Evolutionary conservation across 257 asterid species (phyloP), one percentile per base, ranked within the genome.

Genomic region (Henckelia pumila): DNA sequence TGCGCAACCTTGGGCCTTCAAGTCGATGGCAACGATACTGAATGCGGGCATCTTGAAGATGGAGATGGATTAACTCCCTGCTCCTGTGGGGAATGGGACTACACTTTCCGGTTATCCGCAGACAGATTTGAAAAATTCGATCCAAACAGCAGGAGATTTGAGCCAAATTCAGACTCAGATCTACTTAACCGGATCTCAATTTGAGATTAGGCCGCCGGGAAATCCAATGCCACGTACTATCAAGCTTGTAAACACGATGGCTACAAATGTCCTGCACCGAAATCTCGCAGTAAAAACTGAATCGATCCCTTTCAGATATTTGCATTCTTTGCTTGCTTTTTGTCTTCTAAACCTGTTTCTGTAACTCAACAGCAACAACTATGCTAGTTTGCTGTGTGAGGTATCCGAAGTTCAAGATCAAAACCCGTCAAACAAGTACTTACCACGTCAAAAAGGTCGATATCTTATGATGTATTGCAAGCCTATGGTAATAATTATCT

Each of bases 181-280:
- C n/a, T n/a, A n/a, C n/a, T n/a, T n/a, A n/a, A n/a, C n/a, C n/a
- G n/a, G n/a, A n/a, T n/a, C n/a, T n/a, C n/a, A n/a, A n/a, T n/a
- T n/a, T n/a, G n/a, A n/a, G n/a, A n/a, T n/a, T n/a, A n/a, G n/a
- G n/a, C n/a, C n/a, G n/a, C n/a, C n/a, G n/a, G n/a, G n/a, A n/a
- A n/a, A n/a, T n/a, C 95, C 95, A 9, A 84, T 85, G 93, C 95
- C 93, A 62, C n/a, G n/a, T 63, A 78, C 66, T 29, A 75, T 86
- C 64, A 77, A 40, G 50, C 50, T 40, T 40, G 50, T 40, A 0
- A 86, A 82, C 35, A n/a, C n/a, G 91, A 81, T 21, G 95, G 93
- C 30, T 88, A 69, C 64, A 80, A 77, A 53, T 85, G 90, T 61
- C 95, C 91, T 17, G 59, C 73, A 2, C 61, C 95, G 21, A 76